Base-by-base conservation (phyloP, 345 rosid species). In the Citrus cavaleriei region DNA sequence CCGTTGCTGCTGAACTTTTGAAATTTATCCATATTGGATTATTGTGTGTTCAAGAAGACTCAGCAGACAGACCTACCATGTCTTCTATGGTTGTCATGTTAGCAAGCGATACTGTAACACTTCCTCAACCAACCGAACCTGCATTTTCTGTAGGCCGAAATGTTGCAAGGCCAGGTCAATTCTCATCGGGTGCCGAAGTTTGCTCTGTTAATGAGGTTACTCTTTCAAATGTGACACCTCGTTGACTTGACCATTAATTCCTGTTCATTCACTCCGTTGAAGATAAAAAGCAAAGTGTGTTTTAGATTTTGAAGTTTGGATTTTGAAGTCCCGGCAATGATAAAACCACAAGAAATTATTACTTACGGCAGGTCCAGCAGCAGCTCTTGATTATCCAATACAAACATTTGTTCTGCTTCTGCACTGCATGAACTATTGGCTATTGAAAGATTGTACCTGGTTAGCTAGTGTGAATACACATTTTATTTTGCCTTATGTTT, bases 21-120 rank as follows among this genome's bases (percentile, higher is more conserved):
- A 54, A 54, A 54, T 54, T 16, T 18, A 54, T 54, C 21, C 58
- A 54, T 1, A 54, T 54, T 54, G 58, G 58, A 54, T 30, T 73
- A 22, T 38, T 81, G 51, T 68, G 81, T 7, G 66, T 77, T 19
- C 84, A 81, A 18, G 78, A 73, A 78, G 74, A 77, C 55, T 40
- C 78, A 34, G 57, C 37, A 0, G 70, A 77, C 19, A 58, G 71
- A 14, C 78, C 75, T 24, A 77, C 22, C 9, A 77, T 81, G 72
- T 67, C 70, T 0, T 10, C 34, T 6, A 61, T 67, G 46, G 74
- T 73, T 46, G 75, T 49, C 3, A 58, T 73, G 72, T 40, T 75
- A 21, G 62, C 46, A 10, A 71, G 28, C 9, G 84, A 81, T 35
- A 35, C 2, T 24, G 30, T 75, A 2, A 68, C 68, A 7, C 82